Evolutionary conservation across 441 rosid genomes (phyloP), one percentile per base, ranked within the genome.

Genomic region (Bruguiera hainesii): DNA sequence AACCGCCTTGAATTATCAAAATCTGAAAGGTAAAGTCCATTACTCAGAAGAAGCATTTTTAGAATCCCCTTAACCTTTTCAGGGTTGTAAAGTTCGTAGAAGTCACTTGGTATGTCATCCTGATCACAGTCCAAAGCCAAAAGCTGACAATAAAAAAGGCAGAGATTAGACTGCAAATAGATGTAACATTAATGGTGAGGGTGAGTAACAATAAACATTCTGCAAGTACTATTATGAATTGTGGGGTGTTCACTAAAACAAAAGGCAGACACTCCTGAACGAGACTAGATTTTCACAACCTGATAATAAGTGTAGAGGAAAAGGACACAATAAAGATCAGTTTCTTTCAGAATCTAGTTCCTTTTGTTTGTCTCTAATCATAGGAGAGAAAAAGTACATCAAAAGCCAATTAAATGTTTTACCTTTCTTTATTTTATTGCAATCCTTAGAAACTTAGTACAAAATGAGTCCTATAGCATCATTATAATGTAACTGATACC

Each of bases 101-200:
- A 89, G 77, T 87, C 93, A 48, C 83, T 84, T 60, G 91, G 81
- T 77, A 83, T 69, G 68, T 85, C 91, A 79, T 91, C 90, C 78
- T 81, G 92, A 67, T 91, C 91, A 69, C 83, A 88, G 69, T 89
- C 91, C 25, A 82, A 85, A 71, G 93, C 87, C 73, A 87, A 69
- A 69, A 89, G 89, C 97, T 91, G 72, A 63, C 67, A 71, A 51
- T 9, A 6, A 63, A 68, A 79, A 60, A 39, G 64, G 61, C 51
- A 66, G 3, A 64, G 2, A 42, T 49, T 9, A 51, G 29, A 29
- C 18, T 13, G n/a, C 21, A 30, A 31, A 58, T 37, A 60, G 28
- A 55, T 26, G n/a, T 30, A 60, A 35, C 6, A 29, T 5, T 19
- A 23, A 23, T 25, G 42, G n/a, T 10, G 60, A 70, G 29, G 37